Evolutionary conservation across 257 asterid species (phyloP).

Genomic region (Petunia axillaris): DNA sequence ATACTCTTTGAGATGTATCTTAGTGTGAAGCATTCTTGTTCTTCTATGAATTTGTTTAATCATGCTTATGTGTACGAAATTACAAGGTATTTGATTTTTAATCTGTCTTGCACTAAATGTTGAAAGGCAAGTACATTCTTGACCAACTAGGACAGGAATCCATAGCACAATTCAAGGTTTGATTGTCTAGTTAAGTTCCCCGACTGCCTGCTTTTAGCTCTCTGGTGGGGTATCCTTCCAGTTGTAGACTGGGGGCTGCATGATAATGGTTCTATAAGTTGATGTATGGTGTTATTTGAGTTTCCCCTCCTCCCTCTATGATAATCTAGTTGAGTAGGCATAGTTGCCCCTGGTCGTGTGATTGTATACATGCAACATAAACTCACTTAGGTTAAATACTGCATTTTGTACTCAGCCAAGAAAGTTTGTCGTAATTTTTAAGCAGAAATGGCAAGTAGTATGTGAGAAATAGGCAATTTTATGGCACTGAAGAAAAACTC

Average conservation of each 20-base stretch:
- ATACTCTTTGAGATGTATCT: conserved; percentile 5
- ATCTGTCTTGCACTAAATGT: background rate
- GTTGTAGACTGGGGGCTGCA: background rate
- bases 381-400: background rate
- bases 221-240: background rate
- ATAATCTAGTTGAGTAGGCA: no score
- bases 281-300: background rate
- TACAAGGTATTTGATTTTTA: background rate
- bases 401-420: no score
- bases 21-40: background rate
- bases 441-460: no score
- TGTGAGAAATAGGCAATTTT: no score
- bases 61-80: background rate
- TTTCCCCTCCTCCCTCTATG: background rate
- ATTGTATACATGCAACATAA: background rate
- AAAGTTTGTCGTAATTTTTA: no score
- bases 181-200: background rate
- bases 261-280: background rate
- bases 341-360: no score
- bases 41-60: background rate
- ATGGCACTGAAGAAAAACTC: no score
- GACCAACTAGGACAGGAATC: background rate
- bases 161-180: background rate
- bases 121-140: background rate
- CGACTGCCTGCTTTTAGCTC: background rate